Evolutionary conservation across 176 grass and related monocot species (phyloP).

Genomic region (Eragrostis nindensis): DNA sequence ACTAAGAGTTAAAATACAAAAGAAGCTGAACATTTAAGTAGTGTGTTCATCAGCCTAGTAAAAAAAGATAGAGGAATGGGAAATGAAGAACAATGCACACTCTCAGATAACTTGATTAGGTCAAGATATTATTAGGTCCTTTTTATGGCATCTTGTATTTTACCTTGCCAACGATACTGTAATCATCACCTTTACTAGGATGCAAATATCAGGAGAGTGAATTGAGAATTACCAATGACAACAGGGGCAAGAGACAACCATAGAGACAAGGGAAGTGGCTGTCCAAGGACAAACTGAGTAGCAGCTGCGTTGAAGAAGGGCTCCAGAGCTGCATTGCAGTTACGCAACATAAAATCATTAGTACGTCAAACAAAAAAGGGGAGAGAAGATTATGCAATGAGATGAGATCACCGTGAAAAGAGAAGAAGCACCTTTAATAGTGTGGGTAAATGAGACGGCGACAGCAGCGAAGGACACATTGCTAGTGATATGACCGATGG

Average conservation of each 20-base stretch:
- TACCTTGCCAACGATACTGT: background rate
- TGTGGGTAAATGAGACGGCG: constrained; percentile 96
- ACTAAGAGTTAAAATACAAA: background rate
- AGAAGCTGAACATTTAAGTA: background rate
- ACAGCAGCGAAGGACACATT: constrained; percentile 97
- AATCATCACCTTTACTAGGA: constrained; percentile 6
- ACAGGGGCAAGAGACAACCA: constrained; percentile 98
- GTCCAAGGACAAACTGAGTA: constrained; percentile 98
- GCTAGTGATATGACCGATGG: constrained; percentile 91
- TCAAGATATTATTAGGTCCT: constrained; percentile 20
- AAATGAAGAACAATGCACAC: background rate
- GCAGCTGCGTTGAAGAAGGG: constrained; percentile 98
- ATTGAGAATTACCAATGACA: constrained; percentile 77
- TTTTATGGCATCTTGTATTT: background rate
- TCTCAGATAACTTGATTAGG: constrained; percentile 4
- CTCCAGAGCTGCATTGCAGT: constrained; percentile 78
- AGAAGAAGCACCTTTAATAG: constrained; percentile 78
- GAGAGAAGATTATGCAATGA: background rate
- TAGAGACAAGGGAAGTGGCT: constrained; percentile 79
- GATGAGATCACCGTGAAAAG: constrained; percentile 27
- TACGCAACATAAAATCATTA: constrained; percentile 34
- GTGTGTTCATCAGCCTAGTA: background rate
- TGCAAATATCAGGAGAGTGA: constrained; percentile 16
- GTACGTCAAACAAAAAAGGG: constrained; percentile 19
- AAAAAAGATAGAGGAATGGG: background rate